Base-by-base conservation (phyloP, 768 basidiomycete genomes). In the Strobilomyces confusus region DNA sequence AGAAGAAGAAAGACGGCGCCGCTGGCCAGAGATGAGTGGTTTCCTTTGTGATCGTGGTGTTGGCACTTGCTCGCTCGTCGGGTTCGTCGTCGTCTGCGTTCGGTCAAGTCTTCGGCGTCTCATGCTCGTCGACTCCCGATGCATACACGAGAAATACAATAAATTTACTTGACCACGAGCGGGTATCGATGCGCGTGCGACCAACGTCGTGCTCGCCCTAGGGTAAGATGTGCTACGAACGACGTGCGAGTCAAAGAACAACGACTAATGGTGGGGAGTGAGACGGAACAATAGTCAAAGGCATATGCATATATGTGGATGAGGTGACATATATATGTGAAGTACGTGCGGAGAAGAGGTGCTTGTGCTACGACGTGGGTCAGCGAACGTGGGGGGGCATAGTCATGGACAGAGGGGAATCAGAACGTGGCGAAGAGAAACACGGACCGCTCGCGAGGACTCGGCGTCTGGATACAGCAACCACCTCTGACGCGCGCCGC, bases 361-460 rank as follows among this genome's bases (percentile, higher is more conserved):
- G 38, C 58, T 45, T 61, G 47, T 57, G 54, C 54, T 57, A 52
- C 51, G 54, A 44, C 49, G 11, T 40, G 13, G 33, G 49, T 59
- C 43, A 45, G 34, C 44, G 46, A 36, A 38, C 30, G 43, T 11
- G 32, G 23, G n/a, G n/a, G n/a, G 22, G 41, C 26, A 36, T 45
- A 51, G 26, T 32, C 4, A 23, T 26, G n/a, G 17, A 43, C 42
- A 43, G 17, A 29, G 15, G 42, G 15, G 25, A 13, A 43, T 43
- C 17, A n/a, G 26, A 29, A 30, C 7, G 20, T 5, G 23, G 13
- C 22, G 23, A 2, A 23, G 40, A 9, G 41, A 43, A 43, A 26
- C 4, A 26, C 25, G 12, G 15, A 41, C 23, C 41, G 11, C 26
- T 8, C 45, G 23, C 42, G 45, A 37, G 34, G 17, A 32, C 30